Evolutionary conservation across 768 basidiomycete species (phyloP).

Genomic region (Mycena indigotica): DNA sequence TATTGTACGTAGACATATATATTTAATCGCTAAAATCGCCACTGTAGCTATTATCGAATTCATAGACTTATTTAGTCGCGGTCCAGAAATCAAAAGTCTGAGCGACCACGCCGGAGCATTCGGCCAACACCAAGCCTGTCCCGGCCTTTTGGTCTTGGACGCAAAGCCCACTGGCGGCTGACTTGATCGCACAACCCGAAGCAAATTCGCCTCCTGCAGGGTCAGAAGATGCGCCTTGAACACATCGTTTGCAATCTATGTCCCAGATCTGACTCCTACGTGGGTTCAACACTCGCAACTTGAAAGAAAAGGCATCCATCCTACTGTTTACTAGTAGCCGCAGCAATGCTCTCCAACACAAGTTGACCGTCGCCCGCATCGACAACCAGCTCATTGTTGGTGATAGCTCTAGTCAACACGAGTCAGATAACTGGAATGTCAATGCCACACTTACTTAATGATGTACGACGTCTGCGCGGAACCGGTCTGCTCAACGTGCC

Average conservation of each 20-base stretch:
- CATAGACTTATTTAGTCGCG: too few species aligned
- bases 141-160: slow-evolving; percentile 9
- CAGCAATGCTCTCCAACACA: too few species aligned
- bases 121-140: background rate
- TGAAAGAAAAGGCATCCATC: too few species aligned
- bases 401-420: background rate
- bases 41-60: background rate
- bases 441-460: slow-evolving; percentile 11
- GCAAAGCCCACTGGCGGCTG: slow-evolving; percentile 13
- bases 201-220: slow-evolving; percentile 16
- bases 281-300: too few species aligned
- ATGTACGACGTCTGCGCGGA: slow-evolving; percentile 15
- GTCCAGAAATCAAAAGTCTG: slow-evolving; percentile 20
- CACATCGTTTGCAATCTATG: slow-evolving; percentile 16
- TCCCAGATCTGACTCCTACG: slow-evolving; percentile 16
- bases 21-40: background rate
- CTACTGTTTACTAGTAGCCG: too few species aligned
- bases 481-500: slow-evolving; percentile 22
- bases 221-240: too few species aligned
- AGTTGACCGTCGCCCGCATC: too few species aligned
- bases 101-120: slow-evolving; percentile 11
- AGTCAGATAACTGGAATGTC: too few species aligned
- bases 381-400: slow-evolving; percentile 8
- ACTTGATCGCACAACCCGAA: slow-evolving; percentile 14
- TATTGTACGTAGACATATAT: background rate